Percentiles rank a stretch among this genome's conserved stretches.
Evolutionary conservation across 148 eudicot genomes (phyloP).

Genomic region (Silene uniflora): DNA sequence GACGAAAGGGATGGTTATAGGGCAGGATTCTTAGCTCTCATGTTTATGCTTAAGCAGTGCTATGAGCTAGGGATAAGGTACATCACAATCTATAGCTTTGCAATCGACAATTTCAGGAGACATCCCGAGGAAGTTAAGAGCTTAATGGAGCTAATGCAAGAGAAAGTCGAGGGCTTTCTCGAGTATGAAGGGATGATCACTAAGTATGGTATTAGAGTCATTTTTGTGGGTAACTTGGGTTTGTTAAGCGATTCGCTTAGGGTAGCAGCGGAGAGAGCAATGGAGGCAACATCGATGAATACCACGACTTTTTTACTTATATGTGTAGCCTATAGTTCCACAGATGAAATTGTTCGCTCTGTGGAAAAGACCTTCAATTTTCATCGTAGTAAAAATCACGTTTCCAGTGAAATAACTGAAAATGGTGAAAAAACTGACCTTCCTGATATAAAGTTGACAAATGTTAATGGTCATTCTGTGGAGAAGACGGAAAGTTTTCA

Average conservation of each 20-base stretch:
- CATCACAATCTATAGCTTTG: conserved; percentile 36
- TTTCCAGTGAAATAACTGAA: not conserved
- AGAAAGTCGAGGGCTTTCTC: conserved; percentile 39
- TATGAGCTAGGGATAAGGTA: conserved; percentile 39
- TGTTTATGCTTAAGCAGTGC: conserved; percentile 35
- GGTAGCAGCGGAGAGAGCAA: conserved; percentile 13
- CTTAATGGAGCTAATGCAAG: conserved; percentile 38
- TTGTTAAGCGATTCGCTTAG: conserved; percentile 12
- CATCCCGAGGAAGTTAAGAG: conserved; percentile 32
- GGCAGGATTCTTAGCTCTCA: conserved; percentile 31
- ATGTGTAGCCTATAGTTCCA: conserved; percentile 23
- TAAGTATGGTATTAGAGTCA: conserved; percentile 35
- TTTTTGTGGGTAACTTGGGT: conserved; percentile 18
- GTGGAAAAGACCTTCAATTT: not conserved
- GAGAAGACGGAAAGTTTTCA: not conserved
- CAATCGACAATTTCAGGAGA: conserved; percentile 42
- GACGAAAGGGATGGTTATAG: conserved; percentile 30
- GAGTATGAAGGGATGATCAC: conserved; percentile 34
- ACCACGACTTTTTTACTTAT: conserved; percentile 9
- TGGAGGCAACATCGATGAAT: conserved; percentile 23
- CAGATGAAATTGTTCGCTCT: conserved; percentile 24
- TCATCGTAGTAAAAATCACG: not conserved
- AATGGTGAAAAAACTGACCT: not conserved
- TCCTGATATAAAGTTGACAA: not conserved
- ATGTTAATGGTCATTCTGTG: no score